Evolutionary conservation across 176 grass and related monocot genomes (phyloP).

Genomic region (Aegilops sharonensis): DNA sequence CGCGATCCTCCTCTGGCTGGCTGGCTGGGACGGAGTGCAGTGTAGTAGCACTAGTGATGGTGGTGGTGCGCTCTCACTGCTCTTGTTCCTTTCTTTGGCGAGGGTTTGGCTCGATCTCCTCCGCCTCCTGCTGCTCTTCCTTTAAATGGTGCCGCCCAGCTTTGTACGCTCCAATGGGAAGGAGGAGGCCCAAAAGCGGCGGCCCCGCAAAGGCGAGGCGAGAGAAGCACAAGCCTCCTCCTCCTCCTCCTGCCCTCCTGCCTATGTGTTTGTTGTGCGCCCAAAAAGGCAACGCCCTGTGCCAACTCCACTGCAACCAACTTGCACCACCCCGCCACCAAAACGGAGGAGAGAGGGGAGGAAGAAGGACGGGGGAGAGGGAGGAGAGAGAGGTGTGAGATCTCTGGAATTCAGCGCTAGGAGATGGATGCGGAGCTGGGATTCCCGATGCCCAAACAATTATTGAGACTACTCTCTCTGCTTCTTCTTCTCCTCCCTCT

Average conservation of each 20-base stretch:
- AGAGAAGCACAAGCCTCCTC: not conserved
- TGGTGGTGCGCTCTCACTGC: constrained; percentile 13
- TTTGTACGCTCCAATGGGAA: constrained; percentile 69
- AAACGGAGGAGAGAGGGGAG: not conserved
- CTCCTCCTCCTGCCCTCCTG: not conserved
- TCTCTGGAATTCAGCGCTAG: constrained; percentile 64
- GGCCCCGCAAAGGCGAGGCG: constrained; percentile 45
- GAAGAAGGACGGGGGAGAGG: not conserved
- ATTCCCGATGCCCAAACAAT: constrained; percentile 51
- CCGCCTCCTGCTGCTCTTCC: not conserved
- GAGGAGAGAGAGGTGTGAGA: constrained; percentile 22
- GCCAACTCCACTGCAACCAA: constrained; percentile 33
- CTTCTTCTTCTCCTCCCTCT: too few relatives aligned
- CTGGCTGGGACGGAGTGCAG: not conserved
- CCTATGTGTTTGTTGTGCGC: not conserved
- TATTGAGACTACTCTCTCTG: constrained; percentile 18
- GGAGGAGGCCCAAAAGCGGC: constrained; percentile 57
- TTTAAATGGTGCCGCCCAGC: constrained; percentile 71
- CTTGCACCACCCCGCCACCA: constrained; percentile 27
- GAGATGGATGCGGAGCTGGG: constrained; percentile 36
- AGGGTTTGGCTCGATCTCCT: constrained; percentile 25
- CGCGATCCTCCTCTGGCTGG: not conserved
- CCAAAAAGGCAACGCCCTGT: constrained; percentile 40
- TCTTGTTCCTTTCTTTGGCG: not conserved
- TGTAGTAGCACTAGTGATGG: constrained; percentile 31